Conservation (phyloP, 257 asterid species). For the Capsicum pubescens region DNA sequence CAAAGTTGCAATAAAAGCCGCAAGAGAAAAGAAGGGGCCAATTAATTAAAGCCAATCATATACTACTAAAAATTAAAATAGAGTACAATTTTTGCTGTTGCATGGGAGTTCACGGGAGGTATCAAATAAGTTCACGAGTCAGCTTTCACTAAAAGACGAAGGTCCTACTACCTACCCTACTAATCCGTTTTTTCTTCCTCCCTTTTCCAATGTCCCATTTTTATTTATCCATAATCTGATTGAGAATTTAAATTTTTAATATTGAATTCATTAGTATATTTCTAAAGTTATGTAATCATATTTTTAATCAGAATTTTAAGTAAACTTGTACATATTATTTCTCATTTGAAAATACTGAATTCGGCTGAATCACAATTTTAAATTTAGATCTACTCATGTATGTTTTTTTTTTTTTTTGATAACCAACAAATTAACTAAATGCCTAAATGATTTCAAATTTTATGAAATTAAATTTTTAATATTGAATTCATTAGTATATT, state of each 20-base stretch:
- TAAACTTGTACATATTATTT: too few species aligned
- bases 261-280: too few species aligned
- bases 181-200: constrained; percentile 3
- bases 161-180: constrained; percentile 31
- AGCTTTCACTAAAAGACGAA: constrained; percentile 46
- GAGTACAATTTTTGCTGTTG: constrained; percentile 33
- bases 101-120: constrained; percentile 52
- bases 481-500: too few species aligned
- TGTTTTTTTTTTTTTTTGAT: too few species aligned
- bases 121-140: constrained; percentile 63
- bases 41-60: constrained; percentile 22
- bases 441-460: too few species aligned
- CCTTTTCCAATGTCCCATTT: constrained; percentile 34
- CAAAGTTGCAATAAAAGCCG: constrained; percentile 22
- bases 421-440: too few species aligned
- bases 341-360: too few species aligned
- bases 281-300: too few species aligned
- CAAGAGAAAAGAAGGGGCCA: background rate
- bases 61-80: background rate
- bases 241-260: background rate
- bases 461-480: too few species aligned
- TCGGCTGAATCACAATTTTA: too few species aligned
- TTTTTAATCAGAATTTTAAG: too few species aligned
- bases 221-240: background rate
- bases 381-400: too few species aligned